These are phyloP conservation scores for Wickerhamomyces rabaulensis DNA, from an alignment of 805 yeast genomes.

Conservation along the genomic window DNA sequence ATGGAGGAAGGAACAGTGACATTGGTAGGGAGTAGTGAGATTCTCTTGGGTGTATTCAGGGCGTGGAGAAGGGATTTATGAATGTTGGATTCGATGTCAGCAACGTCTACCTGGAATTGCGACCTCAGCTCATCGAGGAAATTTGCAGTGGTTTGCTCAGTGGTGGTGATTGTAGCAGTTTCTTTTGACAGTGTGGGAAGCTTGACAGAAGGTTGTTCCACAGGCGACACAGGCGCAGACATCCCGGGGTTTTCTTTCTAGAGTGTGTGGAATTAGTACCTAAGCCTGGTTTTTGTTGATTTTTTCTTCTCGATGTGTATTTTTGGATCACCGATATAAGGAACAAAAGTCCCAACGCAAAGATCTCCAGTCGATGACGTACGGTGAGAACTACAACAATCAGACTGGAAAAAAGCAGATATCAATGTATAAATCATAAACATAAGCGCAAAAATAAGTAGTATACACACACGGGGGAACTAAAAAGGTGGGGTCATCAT, in stretches of 20 bases:
- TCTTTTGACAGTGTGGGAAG: background rate
- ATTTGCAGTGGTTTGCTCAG: background rate
- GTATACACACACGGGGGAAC: background rate
- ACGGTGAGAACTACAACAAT: no score
- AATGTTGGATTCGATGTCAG: background rate
- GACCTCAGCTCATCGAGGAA: background rate
- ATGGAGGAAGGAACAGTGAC: slow-evolving; percentile 2
- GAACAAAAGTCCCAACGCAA: no score
- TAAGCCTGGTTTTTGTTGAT: no score
- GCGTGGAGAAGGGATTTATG: background rate
- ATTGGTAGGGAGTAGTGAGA: slow-evolving; percentile 13
- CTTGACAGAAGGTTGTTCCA: background rate
- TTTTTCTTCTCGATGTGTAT: no score
- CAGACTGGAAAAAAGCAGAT: no score
- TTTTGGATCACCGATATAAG: no score
- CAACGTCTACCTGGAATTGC: background rate
- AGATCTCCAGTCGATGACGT: no score
- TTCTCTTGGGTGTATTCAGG: background rate
- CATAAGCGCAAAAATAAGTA: background rate
- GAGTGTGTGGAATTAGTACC: no score
- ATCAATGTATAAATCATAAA: background rate
- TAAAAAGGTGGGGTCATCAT: background rate
- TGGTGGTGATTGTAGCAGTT: background rate
- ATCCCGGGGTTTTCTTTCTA: no score
- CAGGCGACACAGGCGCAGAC: background rate